phyloP scores from a whole-genome alignment of 345 rosid genomes.

The Brassica rapa region DNA sequence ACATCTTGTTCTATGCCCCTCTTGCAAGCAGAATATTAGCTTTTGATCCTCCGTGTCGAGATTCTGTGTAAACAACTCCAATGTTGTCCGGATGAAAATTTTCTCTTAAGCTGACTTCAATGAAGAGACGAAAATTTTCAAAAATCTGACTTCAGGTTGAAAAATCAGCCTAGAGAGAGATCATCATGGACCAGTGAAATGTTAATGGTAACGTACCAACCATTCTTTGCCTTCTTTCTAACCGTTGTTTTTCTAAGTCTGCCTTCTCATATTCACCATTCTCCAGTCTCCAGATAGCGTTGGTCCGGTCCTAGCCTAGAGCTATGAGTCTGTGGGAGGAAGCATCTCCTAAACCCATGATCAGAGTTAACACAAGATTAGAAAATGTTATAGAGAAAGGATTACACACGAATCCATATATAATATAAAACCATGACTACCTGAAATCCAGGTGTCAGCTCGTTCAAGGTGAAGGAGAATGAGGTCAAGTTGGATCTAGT shows the following conservation, averaged over 20 bases:
- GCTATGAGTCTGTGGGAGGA: constrained; percentile 72
- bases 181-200: background rate
- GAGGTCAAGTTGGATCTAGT: constrained; percentile 51
- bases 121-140: background rate
- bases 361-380: background rate
- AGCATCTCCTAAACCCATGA: constrained; percentile 75
- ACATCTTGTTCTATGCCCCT: too few relatives aligned
- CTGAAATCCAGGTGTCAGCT: constrained; percentile 89
- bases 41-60: background rate
- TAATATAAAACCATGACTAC: constrained; percentile 43
- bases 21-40: too few relatives aligned
- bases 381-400: too few relatives aligned
- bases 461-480: constrained; percentile 85
- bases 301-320: constrained; percentile 92
- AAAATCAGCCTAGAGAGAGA: too few relatives aligned
- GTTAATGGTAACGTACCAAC: constrained; percentile 41
- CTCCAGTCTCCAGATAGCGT: background rate
- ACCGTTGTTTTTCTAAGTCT: constrained; percentile 83
- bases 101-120: background rate
- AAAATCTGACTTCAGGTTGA: background rate
- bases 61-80: constrained; percentile 17
- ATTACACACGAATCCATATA: background rate
- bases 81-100: constrained; percentile 8
- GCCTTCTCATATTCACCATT: constrained; percentile 96
- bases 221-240: constrained; percentile 95